Evolutionary conservation across 164 flowering plant species (phyloP), one percentile per base, ranked within the genome.

Genomic region (Vitis amurensis): DNA sequence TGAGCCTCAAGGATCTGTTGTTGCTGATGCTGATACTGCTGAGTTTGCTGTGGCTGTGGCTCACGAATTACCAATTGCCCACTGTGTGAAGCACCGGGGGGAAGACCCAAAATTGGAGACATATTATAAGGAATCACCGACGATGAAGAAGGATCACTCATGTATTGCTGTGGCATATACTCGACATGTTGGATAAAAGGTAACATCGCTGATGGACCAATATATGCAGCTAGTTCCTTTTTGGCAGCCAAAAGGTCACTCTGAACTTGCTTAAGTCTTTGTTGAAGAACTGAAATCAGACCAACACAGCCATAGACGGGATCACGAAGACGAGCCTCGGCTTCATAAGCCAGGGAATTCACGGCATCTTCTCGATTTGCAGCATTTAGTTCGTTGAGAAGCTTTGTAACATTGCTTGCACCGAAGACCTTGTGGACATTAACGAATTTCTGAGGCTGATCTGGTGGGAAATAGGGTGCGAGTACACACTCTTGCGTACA

Each of bases 391-490:
- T 84, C 87, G 66, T 77, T 81, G 11, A 86, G 83, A 11, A 86
- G 73, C 73, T 86, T 86, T 1, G 78, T 62, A 3, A 84, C 85
- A 49, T 81, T 81, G 74, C 84, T 83, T 2, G 79, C 81, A 1
- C 84, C 83, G 58, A 76, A 83, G 4, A 84, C 83, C 59, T 70
- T 77, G 67, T 81, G 87, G 2, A 81, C 79, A 49, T 62, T 68
- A 1, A 78, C 71, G 51, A 81, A 81, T 29, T 71, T 77, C 59
- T 79, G 76, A 0, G 86, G 88, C 56, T 84, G 73, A 61, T 81
- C 88, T 2, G 90, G 83, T 17, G 88, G 90, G 70, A 86, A 86
- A 66, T 86, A 86, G 0, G 90, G 90, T 12, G 90, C 88, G n/a
- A 85, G 83, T 15, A 81, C 82, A 61, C 90, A 87, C n/a, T 87